A percentile compares a stretch with the other conserved stretches of the same genome.
phyloP scores from a whole-genome alignment of 169 alveolate genomes.

The Amoebophrya sp. region DNA sequence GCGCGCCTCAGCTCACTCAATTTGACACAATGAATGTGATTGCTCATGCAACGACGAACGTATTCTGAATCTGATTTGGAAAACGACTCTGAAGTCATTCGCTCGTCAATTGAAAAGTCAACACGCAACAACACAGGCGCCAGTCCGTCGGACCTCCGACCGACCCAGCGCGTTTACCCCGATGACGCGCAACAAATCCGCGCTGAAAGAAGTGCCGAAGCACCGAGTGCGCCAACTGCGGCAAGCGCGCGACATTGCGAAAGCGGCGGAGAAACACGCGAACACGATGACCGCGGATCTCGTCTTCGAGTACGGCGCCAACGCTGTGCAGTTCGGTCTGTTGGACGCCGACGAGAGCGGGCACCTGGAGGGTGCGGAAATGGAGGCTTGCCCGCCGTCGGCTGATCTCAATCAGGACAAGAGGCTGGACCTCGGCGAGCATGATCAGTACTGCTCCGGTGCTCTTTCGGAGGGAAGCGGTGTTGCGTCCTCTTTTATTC shows the following conservation, averaged over 20 bases:
- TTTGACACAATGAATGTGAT: not conserved
- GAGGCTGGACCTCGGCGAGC: not conserved
- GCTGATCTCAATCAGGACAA: not conserved
- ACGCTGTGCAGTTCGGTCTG: constrained; percentile 1
- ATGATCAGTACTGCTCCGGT: not conserved
- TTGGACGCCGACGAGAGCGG: constrained; percentile 5
- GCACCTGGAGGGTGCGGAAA: not conserved
- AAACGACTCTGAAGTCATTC: not conserved
- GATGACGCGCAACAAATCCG: not conserved
- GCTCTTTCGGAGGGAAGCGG: not conserved
- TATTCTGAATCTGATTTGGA: not conserved
- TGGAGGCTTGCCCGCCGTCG: constrained; percentile 8
- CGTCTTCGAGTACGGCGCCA: constrained; percentile 3
- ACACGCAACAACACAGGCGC: not conserved
- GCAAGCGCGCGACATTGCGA: not conserved
- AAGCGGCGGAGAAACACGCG: not conserved
- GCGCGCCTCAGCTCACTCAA: not conserved
- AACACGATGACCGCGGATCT: too few species aligned
- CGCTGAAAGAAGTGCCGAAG: not conserved
- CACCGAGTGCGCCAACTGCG: constrained; percentile 5
- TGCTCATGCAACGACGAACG: not conserved
- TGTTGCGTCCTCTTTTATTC: not conserved
- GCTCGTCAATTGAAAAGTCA: not conserved
- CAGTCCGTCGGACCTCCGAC: not conserved
- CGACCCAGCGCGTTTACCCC: not conserved